Percentiles rank a stretch among this genome's conserved stretches.
phyloP scores from a whole-genome alignment of 106 monocot species.

The Allium sativum region DNA sequence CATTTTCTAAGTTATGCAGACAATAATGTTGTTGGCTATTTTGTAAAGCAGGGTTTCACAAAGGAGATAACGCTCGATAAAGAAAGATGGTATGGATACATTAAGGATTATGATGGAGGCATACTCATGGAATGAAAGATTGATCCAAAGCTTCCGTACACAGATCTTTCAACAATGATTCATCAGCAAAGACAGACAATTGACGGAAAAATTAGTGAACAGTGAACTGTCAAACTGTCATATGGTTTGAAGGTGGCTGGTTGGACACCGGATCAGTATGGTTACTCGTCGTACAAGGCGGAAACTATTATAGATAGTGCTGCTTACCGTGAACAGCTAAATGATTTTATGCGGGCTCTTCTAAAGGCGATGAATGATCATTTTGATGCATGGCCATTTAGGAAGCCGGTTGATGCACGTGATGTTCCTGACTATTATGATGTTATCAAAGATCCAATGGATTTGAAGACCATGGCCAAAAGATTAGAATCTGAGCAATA shows the following conservation, averaged over 20 bases:
- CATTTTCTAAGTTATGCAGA: slow-evolving; percentile 99
- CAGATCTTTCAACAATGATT: slow-evolving; percentile 93
- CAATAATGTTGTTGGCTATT: slow-evolving; percentile 98
- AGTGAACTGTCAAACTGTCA: too few relatives aligned
- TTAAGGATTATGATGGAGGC: slow-evolving; percentile 98
- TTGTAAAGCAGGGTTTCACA: slow-evolving; percentile 97
- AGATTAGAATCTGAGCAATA: slow-evolving; percentile 83
- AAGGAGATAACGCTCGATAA: slow-evolving; percentile 92
- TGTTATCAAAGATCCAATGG: slow-evolving; percentile 97
- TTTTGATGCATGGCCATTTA: slow-evolving; percentile 98
- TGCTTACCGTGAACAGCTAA: slow-evolving; percentile 66
- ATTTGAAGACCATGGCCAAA: slow-evolving; percentile 86
- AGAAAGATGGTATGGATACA: slow-evolving; percentile 96
- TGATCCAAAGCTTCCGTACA: slow-evolving; percentile 90
- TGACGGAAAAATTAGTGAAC: too few relatives aligned
- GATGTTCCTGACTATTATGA: slow-evolving; percentile 99
- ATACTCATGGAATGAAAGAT: slow-evolving; percentile 98
- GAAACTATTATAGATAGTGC: slow-evolving; percentile 43
- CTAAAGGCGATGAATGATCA: slow-evolving; percentile 91
- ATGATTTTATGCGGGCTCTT: slow-evolving; percentile 65
- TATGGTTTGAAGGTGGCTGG: slow-evolving; percentile 99
- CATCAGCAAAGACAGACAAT: slow-evolving; percentile 94
- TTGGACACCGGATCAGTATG: slow-evolving; percentile 97
- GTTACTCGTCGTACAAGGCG: slow-evolving; percentile 74
- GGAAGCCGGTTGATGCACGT: slow-evolving; percentile 90